Base-by-base conservation (phyloP, 2,329 filamentous ascomycete genomes). In the Chaetomium globosum region DNA sequence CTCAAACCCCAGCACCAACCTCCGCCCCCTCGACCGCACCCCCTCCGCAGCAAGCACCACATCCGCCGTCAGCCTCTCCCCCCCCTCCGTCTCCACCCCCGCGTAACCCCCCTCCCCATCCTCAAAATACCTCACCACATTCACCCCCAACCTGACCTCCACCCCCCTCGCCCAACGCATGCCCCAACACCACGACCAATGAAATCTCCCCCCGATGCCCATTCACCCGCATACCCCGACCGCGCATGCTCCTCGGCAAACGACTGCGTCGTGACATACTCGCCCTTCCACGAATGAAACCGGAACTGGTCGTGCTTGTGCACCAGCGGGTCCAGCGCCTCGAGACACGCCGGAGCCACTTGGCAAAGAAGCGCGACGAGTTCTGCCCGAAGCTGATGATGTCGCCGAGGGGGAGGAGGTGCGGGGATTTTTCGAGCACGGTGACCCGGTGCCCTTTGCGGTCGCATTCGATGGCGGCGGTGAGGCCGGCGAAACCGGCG, bases 301-400 rank as follows among this genome's bases (percentile, higher is more conserved):
- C 67, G 72, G 63, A 71, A 55, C 16, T 73, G 74, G 21, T 79
- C 75, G 26, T 82, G 74, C 2, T 77, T 76, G 65, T 80, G 83
- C 68, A 81, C 82, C 31, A 87, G 77, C 1, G 78, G 76, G 56
- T 81, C 78, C 65, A 87, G 77, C 59, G 79, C 74, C 36, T 79
- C 79, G 8, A 78, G 77, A n/a, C 5, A 87, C 79, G 19, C 79
- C 78, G 19, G 83, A n/a, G 81, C 74, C 85, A 87, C n/a, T 82
- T 80, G 54, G 78, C 74, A 72, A 87, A 84, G 64, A 87, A 84
- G 39, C 83, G 80, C 4, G 82, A 81, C 9, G 81, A 81, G 71
- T 87, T 88, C 19, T 83, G 81, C 1, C 82, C 84, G 70, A 86
- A 86, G 51, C 79, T 81, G 67, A 83, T 82, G 63, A 83, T 81